Evolutionary conservation across 2,329 filamentous ascomycete genomes (phyloP).

Genomic region (Sordariomycetes sp.): DNA sequence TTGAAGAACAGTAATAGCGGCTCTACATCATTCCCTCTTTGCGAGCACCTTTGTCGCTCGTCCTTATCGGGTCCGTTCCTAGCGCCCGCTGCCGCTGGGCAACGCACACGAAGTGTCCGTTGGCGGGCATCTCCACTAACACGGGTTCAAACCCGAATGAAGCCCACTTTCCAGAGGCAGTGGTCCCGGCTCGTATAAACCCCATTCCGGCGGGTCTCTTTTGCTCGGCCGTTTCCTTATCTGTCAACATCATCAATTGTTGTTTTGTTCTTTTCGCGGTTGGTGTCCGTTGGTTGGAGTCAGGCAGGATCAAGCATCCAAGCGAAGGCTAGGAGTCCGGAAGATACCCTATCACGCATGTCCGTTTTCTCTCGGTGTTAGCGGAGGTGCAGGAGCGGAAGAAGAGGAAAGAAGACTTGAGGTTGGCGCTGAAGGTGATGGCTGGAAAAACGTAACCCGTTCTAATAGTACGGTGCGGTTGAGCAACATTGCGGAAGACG

Average conservation of each 20-base stretch:
- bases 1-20: constrained; percentile 11
- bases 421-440: neutral
- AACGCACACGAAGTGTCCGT: too few relatives aligned
- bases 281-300: neutral
- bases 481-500: neutral
- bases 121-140: too few relatives aligned
- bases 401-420: neutral
- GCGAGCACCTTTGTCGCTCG: neutral
- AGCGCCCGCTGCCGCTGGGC: too few relatives aligned
- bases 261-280: neutral
- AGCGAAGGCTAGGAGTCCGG: neutral
- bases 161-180: neutral
- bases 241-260: neutral
- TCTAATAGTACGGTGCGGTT: neutral
- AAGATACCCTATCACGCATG: neutral
- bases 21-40: neutral
- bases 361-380: neutral
- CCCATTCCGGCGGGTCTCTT: neutral
- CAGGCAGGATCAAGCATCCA: neutral
- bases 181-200: neutral
- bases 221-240: neutral
- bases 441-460: neutral
- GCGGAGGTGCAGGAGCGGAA: neutral
- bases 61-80: too few relatives aligned
- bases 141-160: too few relatives aligned